Base-by-base conservation (phyloP, 805 yeast species). In the Candida yuanshanica region DNA sequence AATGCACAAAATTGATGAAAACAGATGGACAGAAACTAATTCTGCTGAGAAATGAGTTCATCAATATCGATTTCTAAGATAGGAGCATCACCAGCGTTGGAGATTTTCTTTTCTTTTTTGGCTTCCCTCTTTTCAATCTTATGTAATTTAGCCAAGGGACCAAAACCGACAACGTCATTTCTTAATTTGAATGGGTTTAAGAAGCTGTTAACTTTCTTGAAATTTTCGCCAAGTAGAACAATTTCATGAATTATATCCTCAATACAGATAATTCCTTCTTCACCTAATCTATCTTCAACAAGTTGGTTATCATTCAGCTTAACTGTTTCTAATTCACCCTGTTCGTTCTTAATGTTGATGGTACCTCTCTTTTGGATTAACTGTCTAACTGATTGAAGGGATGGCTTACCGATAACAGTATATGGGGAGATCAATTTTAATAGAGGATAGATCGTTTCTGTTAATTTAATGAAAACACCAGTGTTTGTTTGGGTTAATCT, bases 181-280 rank as follows among this genome's bases (percentile, higher is more conserved):
- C 73, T 80, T 53, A 85, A 69, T 52, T 72, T 68, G 66, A 85
- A 83, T 29, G 95, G 93, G 44, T 74, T 70, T 53, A 85, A 59
- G 71, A 87, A 84, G 51, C 70, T 68, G 45, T 74, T 68, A 43
- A 79, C 77, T 22, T 63, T 63, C 52, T 79, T 77, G 68, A 85
- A 85, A 46, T 72, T 65, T 20, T 77, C 86, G 16, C 88, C 84
- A 51, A 83, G 54, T 14, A 79, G 60, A 17, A 68, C 69, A 40
- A 85, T 70, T 63, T 84, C 91, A 56, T 81, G 87, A 41, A 85
- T 75, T 42, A 85, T 69, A 63, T 85, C 95, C 66, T 85, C 93
- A 16, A 83, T 74, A 75, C 95, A 85, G 48, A 85, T 78, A 45
- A 82, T 66, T 22, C 91, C 89, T 41, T 69, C 65, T 8, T 81